Base-by-base conservation (phyloP, 116 monocot species). In the Cymodocea nodosa region DNA sequence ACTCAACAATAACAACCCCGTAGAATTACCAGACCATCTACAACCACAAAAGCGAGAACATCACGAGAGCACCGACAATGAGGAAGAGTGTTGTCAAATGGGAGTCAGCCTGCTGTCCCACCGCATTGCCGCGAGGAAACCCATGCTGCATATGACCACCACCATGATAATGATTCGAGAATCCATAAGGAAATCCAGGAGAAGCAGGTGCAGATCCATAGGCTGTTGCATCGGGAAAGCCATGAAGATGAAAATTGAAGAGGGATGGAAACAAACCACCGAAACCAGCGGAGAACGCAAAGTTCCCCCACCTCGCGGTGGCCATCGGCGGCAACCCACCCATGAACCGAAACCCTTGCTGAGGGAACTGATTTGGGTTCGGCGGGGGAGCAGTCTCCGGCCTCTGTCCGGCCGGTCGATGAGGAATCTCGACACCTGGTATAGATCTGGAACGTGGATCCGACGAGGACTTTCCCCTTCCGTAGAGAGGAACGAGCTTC, bases 401-500 rank as follows among this genome's bases (percentile, higher is more conserved):
- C 55, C 89, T 75, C 56, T 79, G 78, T 6, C 88, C 89, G 0
- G 83, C 50, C 0, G 92, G 88, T 15, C 88, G 78, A 24, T 81
- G 64, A 9, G 85, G 85, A 25, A 92, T 92, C 34, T 84, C 67
- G 4, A 79, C 67, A 48, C 84, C 87, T 1, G 80, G 78, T 24
- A 79, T 62, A 0, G 83, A 66, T 51, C 75, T 83, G 0, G 77
- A 76, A 0, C 85, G 81, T 1, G 89, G 89, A 63, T 85, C 89
- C 0, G 80, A 69, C 8, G 89, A 36, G 4, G 59, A 71, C 51
- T 82, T 84, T 1, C 89, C 86, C 7, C 81, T 73, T 35, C 93
- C 89, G 60, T 93, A 84, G 2, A 88, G 82, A 56, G 83, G 89
- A 39, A 93, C 84, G 2, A 93, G 68, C 73, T 82, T 84, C 14